Evolutionary conservation across 352 stramenopile species (phyloP).

Genomic region (Phytophthora constricta): DNA sequence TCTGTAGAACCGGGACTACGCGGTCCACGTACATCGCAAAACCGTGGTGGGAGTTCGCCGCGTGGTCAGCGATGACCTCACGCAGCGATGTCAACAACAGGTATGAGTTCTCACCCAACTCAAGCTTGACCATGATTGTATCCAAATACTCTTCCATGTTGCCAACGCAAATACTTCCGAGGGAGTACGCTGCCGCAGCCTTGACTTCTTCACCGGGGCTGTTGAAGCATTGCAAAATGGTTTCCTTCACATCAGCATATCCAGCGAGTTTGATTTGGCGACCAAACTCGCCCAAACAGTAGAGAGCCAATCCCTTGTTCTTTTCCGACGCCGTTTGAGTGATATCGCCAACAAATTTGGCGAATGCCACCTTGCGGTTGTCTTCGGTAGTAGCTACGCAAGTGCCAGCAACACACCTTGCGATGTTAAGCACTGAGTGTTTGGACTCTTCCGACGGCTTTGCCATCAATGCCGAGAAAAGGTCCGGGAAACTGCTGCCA

Average conservation of each 20-base stretch:
- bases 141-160: constrained; percentile 91
- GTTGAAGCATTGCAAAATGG: constrained; percentile 92
- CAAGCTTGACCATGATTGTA: constrained; percentile 94
- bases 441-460: constrained; percentile 74
- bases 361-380: constrained; percentile 75
- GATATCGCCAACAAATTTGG: constrained; percentile 78
- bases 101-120: constrained; percentile 94
- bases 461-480: constrained; percentile 88
- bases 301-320: constrained; percentile 91
- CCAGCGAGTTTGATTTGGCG: constrained; percentile 90
- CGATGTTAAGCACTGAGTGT: constrained; percentile 94
- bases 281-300: constrained; percentile 96
- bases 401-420: constrained; percentile 91
- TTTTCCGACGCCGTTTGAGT: constrained; percentile 58
- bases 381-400: constrained; percentile 60
- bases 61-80: constrained; percentile 94
- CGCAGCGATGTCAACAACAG: constrained; percentile 96
- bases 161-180: constrained; percentile 96
- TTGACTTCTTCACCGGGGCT: constrained; percentile 94
- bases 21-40: constrained; percentile 79
- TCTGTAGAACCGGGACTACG: constrained; percentile 95
- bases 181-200: constrained; percentile 94
- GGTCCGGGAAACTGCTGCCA: constrained; percentile 81
- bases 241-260: constrained; percentile 87
- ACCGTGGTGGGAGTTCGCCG: constrained; percentile 74